Evolutionary conservation across 2,329 filamentous ascomycete genomes (phyloP), one percentile per base, ranked within the genome.

Genomic region (Fusarium sp.): DNA sequence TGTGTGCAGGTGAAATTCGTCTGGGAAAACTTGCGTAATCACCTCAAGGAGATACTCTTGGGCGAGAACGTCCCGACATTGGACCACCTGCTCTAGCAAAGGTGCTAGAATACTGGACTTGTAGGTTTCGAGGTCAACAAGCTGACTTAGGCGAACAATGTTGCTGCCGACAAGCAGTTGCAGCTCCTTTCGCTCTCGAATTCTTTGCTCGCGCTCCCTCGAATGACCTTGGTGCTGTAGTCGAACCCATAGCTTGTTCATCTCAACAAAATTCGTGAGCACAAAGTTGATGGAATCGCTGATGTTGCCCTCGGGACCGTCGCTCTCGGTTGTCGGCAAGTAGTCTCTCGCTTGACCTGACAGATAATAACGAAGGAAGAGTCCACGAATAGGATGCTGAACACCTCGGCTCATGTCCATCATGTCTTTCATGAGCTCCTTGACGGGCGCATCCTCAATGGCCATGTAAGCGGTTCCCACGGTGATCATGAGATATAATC

Each of bases 381-480:
- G 86, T 20, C 96, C 96, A 62, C 96, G 93, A 69, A 98, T 95
- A 18, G 96, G 96, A 81, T 99, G 96, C 78, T 99, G 96, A 24
- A 99, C 95, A 60, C 96, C 96, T 70, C 96, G 89, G 82, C 94
- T 98, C 96, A 99, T 99, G 82, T 99, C 96, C 96, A 99, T 99
- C 96, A 99, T 99, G 81, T 99, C 96, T 83, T 99, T 99, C 96
- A 99, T 99, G 69, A 99, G 94, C 85, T 99, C 96, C 83, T 99
- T 99, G 74, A 99, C 96, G 1, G 96, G 96, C 63, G 97, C 96
- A 86, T 98, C 96, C 77, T 96, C 92, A 78, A 99, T 97, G 27
- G 93, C 91, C 96, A 99, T 99, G 85, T 99, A 99, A 51, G 97
- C 97, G 4, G 96, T 99, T 63, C 96, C 96, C 42, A 99, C 97